phyloP scores from a whole-genome alignment of 2,329 filamentous ascomycete species.

The Penicillium sp. region DNA sequence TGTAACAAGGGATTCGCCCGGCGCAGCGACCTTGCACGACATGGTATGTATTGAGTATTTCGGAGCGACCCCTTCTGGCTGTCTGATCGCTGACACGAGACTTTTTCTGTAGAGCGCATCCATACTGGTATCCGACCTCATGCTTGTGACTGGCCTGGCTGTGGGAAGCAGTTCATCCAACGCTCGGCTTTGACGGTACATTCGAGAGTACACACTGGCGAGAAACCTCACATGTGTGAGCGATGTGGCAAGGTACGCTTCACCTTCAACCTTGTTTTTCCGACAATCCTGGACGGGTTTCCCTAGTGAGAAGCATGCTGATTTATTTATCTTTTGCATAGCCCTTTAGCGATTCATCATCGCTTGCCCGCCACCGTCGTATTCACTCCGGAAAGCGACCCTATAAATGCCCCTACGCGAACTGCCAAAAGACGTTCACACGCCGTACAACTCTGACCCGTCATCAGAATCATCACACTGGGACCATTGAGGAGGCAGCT shows the following conservation, averaged over 20 bases:
- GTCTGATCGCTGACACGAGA: not conserved
- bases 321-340: conserved; percentile 39
- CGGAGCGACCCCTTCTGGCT: not conserved
- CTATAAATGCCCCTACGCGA: conserved; percentile 95
- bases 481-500: conserved; percentile 91
- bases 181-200: conserved; percentile 94
- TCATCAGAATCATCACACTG: conserved; percentile 94
- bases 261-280: not conserved
- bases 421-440: conserved; percentile 98
- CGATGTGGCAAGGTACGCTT: conserved; percentile 86
- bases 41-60: conserved; percentile 64
- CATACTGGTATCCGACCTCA: conserved; percentile 90
- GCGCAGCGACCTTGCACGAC: conserved; percentile 88
- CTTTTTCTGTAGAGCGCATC: conserved; percentile 73
- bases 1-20: conserved; percentile 92
- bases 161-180: conserved; percentile 97
- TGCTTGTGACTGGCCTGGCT: conserved; percentile 84
- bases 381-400: conserved; percentile 95
- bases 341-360: conserved; percentile 97
- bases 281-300: too few relatives aligned
- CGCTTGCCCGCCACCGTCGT: conserved; percentile 85
- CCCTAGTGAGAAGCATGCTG: too few relatives aligned
- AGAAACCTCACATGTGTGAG: conserved; percentile 98
- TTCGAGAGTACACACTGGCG: conserved; percentile 91
- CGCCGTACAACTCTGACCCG: conserved; percentile 91